Percentiles rank a stretch among this genome's conserved stretches.
Conservation (phyloP, 192 early-diverging fungal genomes). For the Pilaira anomala region DNA sequence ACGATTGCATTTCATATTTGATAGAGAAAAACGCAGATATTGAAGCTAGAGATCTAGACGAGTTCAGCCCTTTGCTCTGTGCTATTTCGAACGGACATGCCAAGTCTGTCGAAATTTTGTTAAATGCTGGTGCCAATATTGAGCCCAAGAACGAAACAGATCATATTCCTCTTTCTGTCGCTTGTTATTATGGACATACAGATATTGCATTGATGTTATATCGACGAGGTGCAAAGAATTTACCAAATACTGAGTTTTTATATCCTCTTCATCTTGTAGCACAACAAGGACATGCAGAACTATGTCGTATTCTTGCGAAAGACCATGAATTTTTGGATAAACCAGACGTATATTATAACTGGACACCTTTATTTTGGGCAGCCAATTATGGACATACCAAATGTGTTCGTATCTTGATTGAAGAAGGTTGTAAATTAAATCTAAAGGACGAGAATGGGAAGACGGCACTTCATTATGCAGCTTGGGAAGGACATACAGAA, state of each 20-base stretch:
- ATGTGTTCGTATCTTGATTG: slow-evolving; percentile 74
- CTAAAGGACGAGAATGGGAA: slow-evolving; percentile 79
- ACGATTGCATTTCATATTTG: slow-evolving; percentile 60
- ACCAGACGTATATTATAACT: slow-evolving; percentile 84
- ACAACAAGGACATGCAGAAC: slow-evolving; percentile 72
- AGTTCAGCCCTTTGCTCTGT: slow-evolving; percentile 81
- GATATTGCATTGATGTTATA: slow-evolving; percentile 82
- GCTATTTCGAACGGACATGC: slow-evolving; percentile 80
- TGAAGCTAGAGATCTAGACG: slow-evolving; percentile 80
- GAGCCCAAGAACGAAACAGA: slow-evolving; percentile 57
- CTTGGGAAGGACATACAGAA: slow-evolving; percentile 83
- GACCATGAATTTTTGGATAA: slow-evolving; percentile 71
- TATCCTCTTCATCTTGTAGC: slow-evolving; percentile 90
- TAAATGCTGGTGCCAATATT: slow-evolving; percentile 62
- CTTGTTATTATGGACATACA: slow-evolving; percentile 87
- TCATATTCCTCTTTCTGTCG: slow-evolving; percentile 73
- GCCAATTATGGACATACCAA: slow-evolving; percentile 83
- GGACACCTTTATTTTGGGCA: slow-evolving; percentile 94
- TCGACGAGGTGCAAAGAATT: slow-evolving; percentile 66
- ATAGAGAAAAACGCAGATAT: slow-evolving; percentile 49
- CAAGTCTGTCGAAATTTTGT: slow-evolving; percentile 66
- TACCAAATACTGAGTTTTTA: slow-evolving; percentile 75
- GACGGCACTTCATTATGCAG: slow-evolving; percentile 84
- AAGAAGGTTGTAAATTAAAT: slow-evolving; percentile 68
- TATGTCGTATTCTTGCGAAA: slow-evolving; percentile 69